phyloP scores from a whole-genome alignment of 2,329 filamentous ascomycete genomes.

The Diaporthe aspalathi region DNA sequence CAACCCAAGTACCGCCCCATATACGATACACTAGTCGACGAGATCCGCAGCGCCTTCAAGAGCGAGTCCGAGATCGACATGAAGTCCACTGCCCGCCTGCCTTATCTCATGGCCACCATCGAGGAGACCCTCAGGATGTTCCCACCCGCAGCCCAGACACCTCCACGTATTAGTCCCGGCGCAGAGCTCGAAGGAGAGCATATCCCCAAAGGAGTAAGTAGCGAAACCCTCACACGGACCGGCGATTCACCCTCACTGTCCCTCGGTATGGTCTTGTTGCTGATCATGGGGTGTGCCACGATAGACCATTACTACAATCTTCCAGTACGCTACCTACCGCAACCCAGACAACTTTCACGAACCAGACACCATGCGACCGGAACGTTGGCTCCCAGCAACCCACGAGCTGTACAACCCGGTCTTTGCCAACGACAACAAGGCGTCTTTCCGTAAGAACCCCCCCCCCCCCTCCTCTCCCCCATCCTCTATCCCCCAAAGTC shows the following conservation, averaged over 20 bases:
- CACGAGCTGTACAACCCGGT: conserved; percentile 37
- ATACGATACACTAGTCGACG: conserved; percentile 42
- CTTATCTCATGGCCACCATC: conserved; percentile 80
- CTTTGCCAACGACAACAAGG: conserved; percentile 39
- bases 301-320: conserved; percentile 23
- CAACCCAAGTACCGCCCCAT: conserved; percentile 43
- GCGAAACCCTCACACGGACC: background rate
- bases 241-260: too few species aligned
- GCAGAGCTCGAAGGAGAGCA: conserved; percentile 18
- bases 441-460: conserved; percentile 28
- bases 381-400: conserved; percentile 39
- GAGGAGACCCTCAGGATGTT: conserved; percentile 80
- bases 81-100: conserved; percentile 54
- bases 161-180: conserved; percentile 21
- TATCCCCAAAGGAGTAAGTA: conserved; percentile 34
- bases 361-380: conserved; percentile 35
- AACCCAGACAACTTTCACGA: conserved; percentile 37
- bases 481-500: too few species aligned
- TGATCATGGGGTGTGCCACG: background rate
- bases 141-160: conserved; percentile 30
- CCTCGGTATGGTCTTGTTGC: background rate
- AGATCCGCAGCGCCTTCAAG: conserved; percentile 46
- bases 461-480: too few species aligned
- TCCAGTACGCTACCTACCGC: conserved; percentile 36
- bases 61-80: conserved; percentile 44